Evolutionary conservation across 805 yeast genomes (phyloP), one percentile per base, ranked within the genome.

Genomic region (Ogataea trehalophila): DNA sequence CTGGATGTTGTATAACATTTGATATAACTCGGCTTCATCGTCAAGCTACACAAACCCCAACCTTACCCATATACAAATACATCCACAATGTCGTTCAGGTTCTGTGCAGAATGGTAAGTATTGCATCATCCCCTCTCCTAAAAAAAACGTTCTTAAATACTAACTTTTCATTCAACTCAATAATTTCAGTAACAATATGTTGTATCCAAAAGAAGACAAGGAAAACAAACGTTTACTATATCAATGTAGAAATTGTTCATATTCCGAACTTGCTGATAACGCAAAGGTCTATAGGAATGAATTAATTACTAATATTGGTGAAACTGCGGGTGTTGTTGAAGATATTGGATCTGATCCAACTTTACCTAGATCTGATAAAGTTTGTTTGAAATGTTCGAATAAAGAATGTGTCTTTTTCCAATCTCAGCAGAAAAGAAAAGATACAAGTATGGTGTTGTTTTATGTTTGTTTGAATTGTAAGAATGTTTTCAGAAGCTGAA

Each of bases 311-410:
- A 85, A 87, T 59, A 88, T 92, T 54, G 96, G 87, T 62, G 97
- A 88, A 63, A 92, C 97, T 2, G 98, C 98, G 1, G 98, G 98
- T 59, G 96, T 87, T 45, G 96, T 94, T 37, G 91, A 87, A 64
- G 98, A 92, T 66, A 87, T 94, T 55, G 97, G 97, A 1, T 75
- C 84, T 22, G 99, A 94, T 68, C 98, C 98, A n/a, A 94, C 99
- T 2, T 81, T 94, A 62, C 99, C 99, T 46, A 76, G 97, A 55
- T 86, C 96, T 1, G 94, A 92, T 66, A 87, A 87, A 62, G 91
- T 87, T 59, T 94, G 99, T 67, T 96, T 97, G 3, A 75, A 77
- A 46, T 94, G 99, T 69, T 83, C 79, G 57, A 85, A 86, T 50
- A 81, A 82, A 54, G 96, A 91, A 57, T 88, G 96, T 68, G 99